Evolutionary conservation across 257 asterid genomes (phyloP), one percentile per base, ranked within the genome.

Genomic region (Thymus mandschuricus): DNA sequence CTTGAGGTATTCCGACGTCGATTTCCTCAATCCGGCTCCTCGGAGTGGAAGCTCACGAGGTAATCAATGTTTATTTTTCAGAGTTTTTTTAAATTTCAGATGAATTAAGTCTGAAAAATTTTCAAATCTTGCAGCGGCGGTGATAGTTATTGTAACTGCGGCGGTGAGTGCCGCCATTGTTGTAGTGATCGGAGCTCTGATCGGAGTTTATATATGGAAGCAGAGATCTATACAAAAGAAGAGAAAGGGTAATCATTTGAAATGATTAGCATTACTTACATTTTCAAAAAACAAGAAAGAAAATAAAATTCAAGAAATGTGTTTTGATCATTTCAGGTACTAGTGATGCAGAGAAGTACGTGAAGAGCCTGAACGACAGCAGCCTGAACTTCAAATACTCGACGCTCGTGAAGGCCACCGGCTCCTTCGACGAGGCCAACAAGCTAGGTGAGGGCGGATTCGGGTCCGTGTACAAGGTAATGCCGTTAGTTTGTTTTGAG

Each of bases 391-490:
- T 92, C 89, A 92, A 92, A 61, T 89, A 86, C 60, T 86, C 96
- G 27, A 81, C 86, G 9, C 92, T 92, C 1, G 98, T 89, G 81
- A 92, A 88, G 75, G 96, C 96, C 72, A 92, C 98, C 0, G 79
- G 60, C 31, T 77, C 82, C 57, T 92, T 92, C 38, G 82, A 81
- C n/a, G 92, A 85, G 68, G 85, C 86, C 7, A 92, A 89, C 76
- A 92, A 89, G 79, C 89, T 92, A 13, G 98, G 98, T 6, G 89
- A 88, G 61, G 98, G 98, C 75, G 98, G 98, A 72, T 92, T 89
- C 68, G 96, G 96, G 41, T 84, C 92, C 1, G 98, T 92, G 15
- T 92, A 89, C 69, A 92, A 83, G 95, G 97, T 89, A 52, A n/a
- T n/a, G 21, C 21, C 21, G 21, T 21, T 21, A 21, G 21, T 21